These are phyloP conservation scores for Beauveria bassiana DNA, from an alignment of 2,329 filamentous ascomycete genomes.

Conservation along the genomic window DNA sequence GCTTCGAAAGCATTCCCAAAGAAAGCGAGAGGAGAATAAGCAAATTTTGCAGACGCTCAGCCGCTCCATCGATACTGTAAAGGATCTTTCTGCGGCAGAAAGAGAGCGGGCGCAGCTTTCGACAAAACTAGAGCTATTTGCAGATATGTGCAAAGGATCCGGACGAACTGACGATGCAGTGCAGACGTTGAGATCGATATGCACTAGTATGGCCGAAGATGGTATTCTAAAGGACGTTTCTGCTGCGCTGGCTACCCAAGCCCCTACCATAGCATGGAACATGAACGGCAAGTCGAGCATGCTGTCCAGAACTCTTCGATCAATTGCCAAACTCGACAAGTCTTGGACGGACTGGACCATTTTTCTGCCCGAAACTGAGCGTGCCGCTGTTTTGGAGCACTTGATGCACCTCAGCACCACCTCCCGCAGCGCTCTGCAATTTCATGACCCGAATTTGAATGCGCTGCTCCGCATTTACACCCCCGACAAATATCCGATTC, in stretches of 20 bases:
- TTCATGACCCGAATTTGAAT: constrained; percentile 39
- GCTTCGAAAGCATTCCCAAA: constrained; percentile 36
- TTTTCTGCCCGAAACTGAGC: constrained; percentile 42
- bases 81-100: constrained; percentile 44
- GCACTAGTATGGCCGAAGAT: constrained; percentile 51
- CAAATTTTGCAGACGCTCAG: constrained; percentile 49
- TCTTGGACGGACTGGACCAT: constrained; percentile 50
- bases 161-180: constrained; percentile 50
- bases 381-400: constrained; percentile 53
- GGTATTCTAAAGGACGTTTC: constrained; percentile 50
- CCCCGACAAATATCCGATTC: constrained; percentile 41
- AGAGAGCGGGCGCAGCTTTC: constrained; percentile 52
- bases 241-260: constrained; percentile 36
- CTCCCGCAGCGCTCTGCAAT: constrained; percentile 26
- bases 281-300: constrained; percentile 39
- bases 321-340: constrained; percentile 51
- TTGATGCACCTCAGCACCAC: constrained; percentile 42
- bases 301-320: constrained; percentile 51
- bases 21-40: constrained; percentile 28
- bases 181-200: constrained; percentile 51
- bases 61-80: constrained; percentile 56
- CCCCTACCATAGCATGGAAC: constrained; percentile 48
- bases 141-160: constrained; percentile 47
- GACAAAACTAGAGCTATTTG: constrained; percentile 59
- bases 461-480: constrained; percentile 43